Evolutionary conservation across 2,329 filamentous ascomycete species (phyloP).

Genomic region (Fusarium luffae): DNA sequence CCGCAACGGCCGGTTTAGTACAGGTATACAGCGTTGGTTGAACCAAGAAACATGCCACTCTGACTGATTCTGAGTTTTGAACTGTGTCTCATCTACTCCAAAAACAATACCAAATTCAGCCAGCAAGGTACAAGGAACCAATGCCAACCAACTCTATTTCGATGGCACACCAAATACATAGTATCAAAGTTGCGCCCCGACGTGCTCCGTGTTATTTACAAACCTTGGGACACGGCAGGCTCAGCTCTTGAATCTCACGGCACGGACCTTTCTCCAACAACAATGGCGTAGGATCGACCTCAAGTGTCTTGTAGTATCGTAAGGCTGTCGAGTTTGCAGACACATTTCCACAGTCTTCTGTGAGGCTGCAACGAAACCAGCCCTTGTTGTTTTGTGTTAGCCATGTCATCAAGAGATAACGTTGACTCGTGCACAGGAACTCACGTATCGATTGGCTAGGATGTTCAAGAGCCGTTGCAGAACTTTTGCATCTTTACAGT

Average conservation of each 20-base stretch:
- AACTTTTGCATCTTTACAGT: slow-evolving; percentile 6
- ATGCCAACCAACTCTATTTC: not conserved
- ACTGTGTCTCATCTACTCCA: slow-evolving; percentile 6
- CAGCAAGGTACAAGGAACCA: slow-evolving; percentile 4
- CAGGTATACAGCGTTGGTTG: slow-evolving; percentile 12
- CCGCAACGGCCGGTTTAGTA: slow-evolving; percentile 2
- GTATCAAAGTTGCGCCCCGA: not conserved
- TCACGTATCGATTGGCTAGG: not conserved
- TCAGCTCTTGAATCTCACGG: slow-evolving; percentile 4
- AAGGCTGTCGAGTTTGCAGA: slow-evolving; percentile 27
- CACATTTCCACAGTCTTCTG: slow-evolving; percentile 11
- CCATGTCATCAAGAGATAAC: not conserved
- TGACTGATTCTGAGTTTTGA: slow-evolving; percentile 21
- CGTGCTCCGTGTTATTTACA: not conserved
- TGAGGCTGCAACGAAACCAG: slow-evolving; percentile 14
- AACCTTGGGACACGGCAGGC: slow-evolving; percentile 7
- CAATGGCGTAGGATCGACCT: slow-evolving; percentile 11
- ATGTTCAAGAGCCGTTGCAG: slow-evolving; percentile 6
- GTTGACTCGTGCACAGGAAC: slow-evolving; percentile 1
- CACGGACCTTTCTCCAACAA: slow-evolving; percentile 17
- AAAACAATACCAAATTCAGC: not conserved
- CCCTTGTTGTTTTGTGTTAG: not conserved
- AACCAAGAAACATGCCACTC: slow-evolving; percentile 32
- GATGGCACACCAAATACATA: not conserved
- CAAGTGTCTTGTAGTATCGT: slow-evolving; percentile 1